Evolutionary conservation across 1,139 yeast genomes (phyloP).

Genomic region (Saccharomyces hybrid): DNA sequence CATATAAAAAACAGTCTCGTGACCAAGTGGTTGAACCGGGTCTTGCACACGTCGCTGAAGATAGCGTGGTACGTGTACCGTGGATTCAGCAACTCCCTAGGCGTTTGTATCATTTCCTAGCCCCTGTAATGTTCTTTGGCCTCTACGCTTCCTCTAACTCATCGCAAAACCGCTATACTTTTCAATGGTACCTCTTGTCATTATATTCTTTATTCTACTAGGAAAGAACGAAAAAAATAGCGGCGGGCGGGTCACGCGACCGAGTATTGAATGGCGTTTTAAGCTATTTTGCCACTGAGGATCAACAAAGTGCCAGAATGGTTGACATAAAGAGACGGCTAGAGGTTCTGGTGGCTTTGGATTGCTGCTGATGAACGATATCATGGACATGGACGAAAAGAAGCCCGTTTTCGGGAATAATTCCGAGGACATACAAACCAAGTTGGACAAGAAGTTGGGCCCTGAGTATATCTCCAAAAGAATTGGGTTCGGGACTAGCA

Average conservation of each 20-base stretch:
- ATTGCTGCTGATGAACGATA: not conserved
- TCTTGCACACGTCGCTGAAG: slow-evolving; percentile 35
- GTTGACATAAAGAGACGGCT: not conserved
- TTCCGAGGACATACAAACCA: slow-evolving; percentile 32
- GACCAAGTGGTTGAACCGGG: slow-evolving; percentile 35
- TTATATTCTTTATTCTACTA: not conserved
- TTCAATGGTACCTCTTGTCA: not conserved
- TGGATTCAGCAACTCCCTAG: slow-evolving; percentile 15
- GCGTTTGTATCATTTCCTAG: not conserved
- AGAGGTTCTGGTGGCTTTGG: not conserved
- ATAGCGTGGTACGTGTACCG: slow-evolving; percentile 34
- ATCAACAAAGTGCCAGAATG: not conserved
- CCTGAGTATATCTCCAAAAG: slow-evolving; percentile 85
- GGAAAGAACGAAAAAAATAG: not conserved
- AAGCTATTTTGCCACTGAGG: not conserved
- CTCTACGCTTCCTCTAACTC: not conserved
- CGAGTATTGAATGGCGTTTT: not conserved
- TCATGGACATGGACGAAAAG: slow-evolving; percentile 20
- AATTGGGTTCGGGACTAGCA: slow-evolving; percentile 66
- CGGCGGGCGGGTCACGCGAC: slow-evolving; percentile 1
- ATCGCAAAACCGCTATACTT: not conserved
- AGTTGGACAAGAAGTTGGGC: slow-evolving; percentile 61
- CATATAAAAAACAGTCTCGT: slow-evolving; percentile 33
- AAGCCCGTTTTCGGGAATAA: slow-evolving; percentile 15
- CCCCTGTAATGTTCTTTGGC: not conserved